Base-by-base conservation (phyloP, 2,329 filamentous ascomycete species). In the Aspergillus arachidicola region DNA sequence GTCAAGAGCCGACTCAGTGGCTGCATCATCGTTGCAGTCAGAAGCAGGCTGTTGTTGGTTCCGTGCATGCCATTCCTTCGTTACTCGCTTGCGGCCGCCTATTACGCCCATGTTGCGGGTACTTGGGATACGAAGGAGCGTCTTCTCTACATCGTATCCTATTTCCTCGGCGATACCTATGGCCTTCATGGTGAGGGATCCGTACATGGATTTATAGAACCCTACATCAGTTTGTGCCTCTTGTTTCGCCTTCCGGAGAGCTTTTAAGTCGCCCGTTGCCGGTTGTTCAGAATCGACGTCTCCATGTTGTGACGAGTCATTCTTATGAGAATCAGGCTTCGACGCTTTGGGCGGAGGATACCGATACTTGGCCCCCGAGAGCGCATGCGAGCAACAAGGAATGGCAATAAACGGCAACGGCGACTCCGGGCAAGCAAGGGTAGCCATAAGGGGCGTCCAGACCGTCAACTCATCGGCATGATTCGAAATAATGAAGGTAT, bases 391-490 rank as follows among this genome's bases (percentile, higher is more conserved):
- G 80, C 95, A 99, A 81, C 95, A 99, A 1, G 95, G 95, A 51
- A 99, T 97, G 69, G 92, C 91, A 65, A 99, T 87, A 77, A 97
- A 99, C 0, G 93, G 91, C 12, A 90, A 91, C 2, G 86, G 80
- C 0, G 90, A 93, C 19, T 62, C 60, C 0, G 76, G 76, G 59
- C 68, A 72, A 2, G 80, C 73, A 1, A 93, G 81, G 7, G 87
- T 86, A 1, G 92, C 94, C 46, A 99, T 86, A 21, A 98, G 85
- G 0, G 95, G 95, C 0, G 95, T 98, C 95, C 95, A 99, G 0
- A 92, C 88, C 0, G 95, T 99, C 16, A 99, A 85, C 79, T 99
- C 94, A 75, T 99, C 95, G 12, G 94, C 94, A 76, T 99, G 95
- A 74, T 99, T 99, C 56, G 93, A 96, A 66, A 99, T 91, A 71